Evolutionary conservation across 768 basidiomycete species (phyloP).

Genomic region (Naematelia encephala): DNA sequence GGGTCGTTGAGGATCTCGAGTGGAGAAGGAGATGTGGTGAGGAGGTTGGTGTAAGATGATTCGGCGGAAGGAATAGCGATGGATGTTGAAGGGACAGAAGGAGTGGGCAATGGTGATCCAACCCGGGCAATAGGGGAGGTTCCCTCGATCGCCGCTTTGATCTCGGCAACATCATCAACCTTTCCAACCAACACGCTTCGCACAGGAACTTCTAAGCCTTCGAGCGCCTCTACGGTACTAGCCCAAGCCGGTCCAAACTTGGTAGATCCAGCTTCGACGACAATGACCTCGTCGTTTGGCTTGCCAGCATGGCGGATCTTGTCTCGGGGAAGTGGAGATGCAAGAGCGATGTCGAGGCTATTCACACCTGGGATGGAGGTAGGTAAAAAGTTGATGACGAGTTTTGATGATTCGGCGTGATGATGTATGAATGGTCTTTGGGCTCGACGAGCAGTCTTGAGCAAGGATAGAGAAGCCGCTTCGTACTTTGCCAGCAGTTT

Average conservation of each 20-base stretch:
- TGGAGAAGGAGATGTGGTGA: constrained; percentile 67
- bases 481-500: constrained; percentile 59
- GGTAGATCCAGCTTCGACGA: constrained; percentile 49
- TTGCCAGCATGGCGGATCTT: constrained; percentile 49
- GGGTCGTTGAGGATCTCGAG: constrained; percentile 84
- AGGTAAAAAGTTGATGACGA: constrained; percentile 69
- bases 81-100: constrained; percentile 31
- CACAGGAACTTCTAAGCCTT: constrained; percentile 49
- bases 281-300: constrained; percentile 39
- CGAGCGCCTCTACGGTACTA: constrained; percentile 54
- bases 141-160: constrained; percentile 41
- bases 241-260: constrained; percentile 43
- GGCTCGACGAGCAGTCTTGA: constrained; percentile 62
- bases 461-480: constrained; percentile 64
- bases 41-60: constrained; percentile 81
- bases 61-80: constrained; percentile 77
- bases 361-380: constrained; percentile 52
- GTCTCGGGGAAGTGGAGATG: constrained; percentile 35
- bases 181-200: constrained; percentile 45
- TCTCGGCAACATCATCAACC: constrained; percentile 47
- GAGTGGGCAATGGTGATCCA: constrained; percentile 21
- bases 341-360: constrained; percentile 58
- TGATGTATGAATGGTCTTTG: constrained; percentile 58
- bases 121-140: constrained; percentile 54
- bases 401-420: constrained; percentile 55